Base-by-base conservation (phyloP, 2,329 filamentous ascomycete genomes). In the Fusarium sp. region DNA sequence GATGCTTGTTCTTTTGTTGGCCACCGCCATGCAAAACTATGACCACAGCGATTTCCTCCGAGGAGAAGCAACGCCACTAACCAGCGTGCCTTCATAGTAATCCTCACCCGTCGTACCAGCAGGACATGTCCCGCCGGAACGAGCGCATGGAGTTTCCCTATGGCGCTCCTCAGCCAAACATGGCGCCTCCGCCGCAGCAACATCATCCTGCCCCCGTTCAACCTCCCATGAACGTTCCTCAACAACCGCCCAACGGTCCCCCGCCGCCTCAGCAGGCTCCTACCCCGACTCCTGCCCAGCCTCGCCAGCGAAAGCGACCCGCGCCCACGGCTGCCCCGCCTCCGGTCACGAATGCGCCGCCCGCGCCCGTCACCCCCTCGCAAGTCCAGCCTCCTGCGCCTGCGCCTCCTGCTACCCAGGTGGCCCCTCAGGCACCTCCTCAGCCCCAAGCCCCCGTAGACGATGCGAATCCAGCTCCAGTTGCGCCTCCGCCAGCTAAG, bases 401-500 rank as follows among this genome's bases (percentile, higher is more conserved):
- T 11, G 78, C 78, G 29, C 80, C 80, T 64, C 74, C 81, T 56
- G 77, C 78, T 50, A 75, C 81, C 31, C 83, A 83, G 66, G 58
- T 77, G 18, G 76, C 74, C 24, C 64, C 80, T 27, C 75, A 80
- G 29, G 41, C 41, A 11, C n/a, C 41, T 14, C 69, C 77, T 37
- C 81, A 80, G 63, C 64, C 80, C 2, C 80, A 79, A 65, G 75
- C 77, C 10, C 64, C 80, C n/a, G 69, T 64, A 39, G 81, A 83
- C 20, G 82, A 84, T 62, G 76, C 72, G 72, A 77, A 77, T 68
- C 61, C 81, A 63, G 61, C 82, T 67, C 64, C 76, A 67, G 50
- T 76, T 54, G 72, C 78, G 7, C 88, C 87, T 31, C 90, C 91
- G 2, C 91, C 91, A 8, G 87, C 90, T 57, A 99, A 98, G 87